Conservation (phyloP, 345 rosid species). For the Schrenkiella parvula region DNA sequence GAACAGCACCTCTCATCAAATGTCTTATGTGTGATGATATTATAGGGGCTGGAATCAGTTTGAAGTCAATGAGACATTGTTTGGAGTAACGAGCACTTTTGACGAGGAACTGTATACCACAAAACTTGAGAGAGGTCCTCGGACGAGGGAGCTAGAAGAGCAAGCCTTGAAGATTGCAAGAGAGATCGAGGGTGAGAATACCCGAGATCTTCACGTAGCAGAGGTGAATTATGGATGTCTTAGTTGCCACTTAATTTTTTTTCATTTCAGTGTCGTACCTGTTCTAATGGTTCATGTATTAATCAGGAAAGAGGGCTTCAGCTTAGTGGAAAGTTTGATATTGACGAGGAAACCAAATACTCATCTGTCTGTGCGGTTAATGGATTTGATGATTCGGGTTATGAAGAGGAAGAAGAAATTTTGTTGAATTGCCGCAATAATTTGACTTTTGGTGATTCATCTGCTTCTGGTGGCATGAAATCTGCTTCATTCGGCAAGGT, state of each 20-base stretch:
- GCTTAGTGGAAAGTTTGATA: slow-evolving; percentile 54
- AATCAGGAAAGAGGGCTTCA: slow-evolving; percentile 81
- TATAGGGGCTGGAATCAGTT: slow-evolving; percentile 91
- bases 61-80: slow-evolving; percentile 65
- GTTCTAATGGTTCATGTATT: slow-evolving; percentile 8
- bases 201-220: slow-evolving; percentile 88
- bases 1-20: not conserved
- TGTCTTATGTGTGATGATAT: slow-evolving; percentile 6
- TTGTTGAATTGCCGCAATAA: slow-evolving; percentile 51
- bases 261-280: not conserved
- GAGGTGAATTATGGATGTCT: slow-evolving; percentile 54
- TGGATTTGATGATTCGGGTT: slow-evolving; percentile 57
- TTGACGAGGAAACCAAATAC: slow-evolving; percentile 84
- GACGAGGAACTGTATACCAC: slow-evolving; percentile 91
- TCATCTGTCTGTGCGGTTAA: slow-evolving; percentile 66
- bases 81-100: slow-evolving; percentile 92
- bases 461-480: slow-evolving; percentile 40
- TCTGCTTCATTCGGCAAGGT: slow-evolving; percentile 37
- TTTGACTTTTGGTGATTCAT: slow-evolving; percentile 62
- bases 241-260: not conserved
- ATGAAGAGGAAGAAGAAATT: slow-evolving; percentile 70
- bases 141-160: slow-evolving; percentile 56
- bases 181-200: slow-evolving; percentile 92
- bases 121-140: slow-evolving; percentile 87
- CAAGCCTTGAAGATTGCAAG: slow-evolving; percentile 85